Conservation (phyloP, 2,329 filamentous ascomycete genomes). For the Penicillium verrucosum region DNA sequence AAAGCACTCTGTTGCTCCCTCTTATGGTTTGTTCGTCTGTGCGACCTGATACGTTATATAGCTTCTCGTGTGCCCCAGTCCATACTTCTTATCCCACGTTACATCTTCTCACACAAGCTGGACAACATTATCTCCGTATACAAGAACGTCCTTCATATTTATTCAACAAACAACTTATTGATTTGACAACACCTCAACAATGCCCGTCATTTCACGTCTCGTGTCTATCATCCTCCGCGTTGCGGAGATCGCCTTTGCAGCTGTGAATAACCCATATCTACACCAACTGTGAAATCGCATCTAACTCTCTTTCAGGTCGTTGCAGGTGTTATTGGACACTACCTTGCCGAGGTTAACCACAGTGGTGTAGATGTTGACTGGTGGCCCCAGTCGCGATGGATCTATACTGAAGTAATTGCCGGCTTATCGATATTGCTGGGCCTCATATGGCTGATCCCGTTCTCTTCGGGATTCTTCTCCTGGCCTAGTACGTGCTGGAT, state of each 20-base stretch:
- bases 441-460: constrained; percentile 70
- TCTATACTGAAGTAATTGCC: constrained; percentile 72
- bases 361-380: constrained; percentile 37
- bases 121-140: background rate
- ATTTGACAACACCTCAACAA: constrained; percentile 26
- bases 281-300: background rate
- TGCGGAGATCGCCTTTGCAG: constrained; percentile 65
- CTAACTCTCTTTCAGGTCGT: constrained; percentile 46
- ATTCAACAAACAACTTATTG: background rate
- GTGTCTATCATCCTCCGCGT: constrained; percentile 58
- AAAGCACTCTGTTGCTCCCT: constrained; percentile 7
- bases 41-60: constrained; percentile 18
- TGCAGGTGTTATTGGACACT: constrained; percentile 65
- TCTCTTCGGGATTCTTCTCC: constrained; percentile 63
- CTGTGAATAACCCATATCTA: constrained; percentile 47
- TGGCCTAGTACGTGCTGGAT: constrained; percentile 53
- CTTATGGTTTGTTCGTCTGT: constrained; percentile 14
- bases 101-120: background rate
- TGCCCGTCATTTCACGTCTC: constrained; percentile 54
- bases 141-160: background rate
- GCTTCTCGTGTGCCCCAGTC: constrained; percentile 3
- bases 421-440: constrained; percentile 66
- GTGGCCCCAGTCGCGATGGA: constrained; percentile 63
- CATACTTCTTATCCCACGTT: background rate
- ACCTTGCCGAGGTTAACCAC: constrained; percentile 53